phyloP scores from a whole-genome alignment of 176 grass and related monocot genomes.

The Elaeis guineensis region DNA sequence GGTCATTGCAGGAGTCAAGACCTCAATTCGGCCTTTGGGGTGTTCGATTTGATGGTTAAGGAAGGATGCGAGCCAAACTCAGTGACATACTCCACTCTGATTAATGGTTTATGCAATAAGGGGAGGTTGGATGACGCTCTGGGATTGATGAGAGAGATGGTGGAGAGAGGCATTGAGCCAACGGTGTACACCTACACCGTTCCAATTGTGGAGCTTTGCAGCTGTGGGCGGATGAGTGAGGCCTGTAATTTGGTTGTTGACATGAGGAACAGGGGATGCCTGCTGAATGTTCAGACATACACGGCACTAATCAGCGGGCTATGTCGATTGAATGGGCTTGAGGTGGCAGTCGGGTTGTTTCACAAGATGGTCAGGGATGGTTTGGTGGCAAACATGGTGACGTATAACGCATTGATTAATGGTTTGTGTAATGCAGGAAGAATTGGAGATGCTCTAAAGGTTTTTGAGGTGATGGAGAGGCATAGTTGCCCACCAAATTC shows the following conservation, averaged over 20 bases:
- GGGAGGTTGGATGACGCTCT: constrained; percentile 33
- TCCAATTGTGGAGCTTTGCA: constrained; percentile 33
- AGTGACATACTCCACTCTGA: constrained; percentile 30
- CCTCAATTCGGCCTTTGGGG: constrained; percentile 34
- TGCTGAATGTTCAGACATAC: constrained; percentile 40
- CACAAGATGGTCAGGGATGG: constrained; percentile 48
- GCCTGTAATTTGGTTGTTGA: constrained; percentile 35
- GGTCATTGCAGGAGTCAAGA: constrained; percentile 37
- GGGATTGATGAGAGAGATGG: constrained; percentile 36
- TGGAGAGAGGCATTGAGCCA: constrained; percentile 18
- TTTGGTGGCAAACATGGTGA: constrained; percentile 30
- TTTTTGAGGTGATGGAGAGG: constrained; percentile 43
- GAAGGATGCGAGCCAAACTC: constrained; percentile 37
- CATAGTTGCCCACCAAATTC: constrained; percentile 30
- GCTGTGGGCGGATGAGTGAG: constrained; percentile 21
- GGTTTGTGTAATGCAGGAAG: constrained; percentile 29
- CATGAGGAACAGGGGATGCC: constrained; percentile 28
- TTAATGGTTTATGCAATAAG: constrained; percentile 27
- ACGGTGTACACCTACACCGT: constrained; percentile 27
- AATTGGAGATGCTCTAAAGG: constrained; percentile 23
- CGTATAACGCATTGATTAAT: constrained; percentile 43
- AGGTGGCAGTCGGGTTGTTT: constrained; percentile 48
- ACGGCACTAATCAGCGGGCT: constrained; percentile 43
- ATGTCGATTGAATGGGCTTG: constrained; percentile 29
- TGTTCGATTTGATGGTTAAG: constrained; percentile 32